Conservation (phyloP, 2,329 filamentous ascomycete genomes). For the Pochonia chlamydosporia region DNA sequence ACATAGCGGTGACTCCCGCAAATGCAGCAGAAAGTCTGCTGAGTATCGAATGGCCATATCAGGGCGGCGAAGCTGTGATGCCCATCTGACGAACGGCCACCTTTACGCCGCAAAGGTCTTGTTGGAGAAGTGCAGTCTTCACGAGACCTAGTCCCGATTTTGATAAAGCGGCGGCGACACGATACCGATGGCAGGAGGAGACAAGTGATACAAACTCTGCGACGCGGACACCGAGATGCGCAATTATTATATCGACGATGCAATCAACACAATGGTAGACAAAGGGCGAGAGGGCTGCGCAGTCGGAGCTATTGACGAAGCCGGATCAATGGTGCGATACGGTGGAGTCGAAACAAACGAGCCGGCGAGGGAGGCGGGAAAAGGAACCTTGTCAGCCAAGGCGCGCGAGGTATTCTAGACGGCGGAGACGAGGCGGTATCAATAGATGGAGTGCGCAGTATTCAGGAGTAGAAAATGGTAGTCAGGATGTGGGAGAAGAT, state of each 20-base stretch:
- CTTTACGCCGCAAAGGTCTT: slow-evolving; percentile 12
- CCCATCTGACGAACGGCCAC: slow-evolving; percentile 27
- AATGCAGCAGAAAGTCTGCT: slow-evolving; percentile 65
- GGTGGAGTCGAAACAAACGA: slow-evolving; percentile 2
- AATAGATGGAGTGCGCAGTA: background rate
- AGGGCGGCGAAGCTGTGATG: slow-evolving; percentile 25
- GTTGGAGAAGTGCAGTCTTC: background rate
- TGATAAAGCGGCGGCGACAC: background rate
- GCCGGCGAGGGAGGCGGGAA: slow-evolving; percentile 1
- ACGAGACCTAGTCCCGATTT: background rate
- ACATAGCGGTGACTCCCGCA: slow-evolving; percentile 79
- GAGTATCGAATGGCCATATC: slow-evolving; percentile 63
- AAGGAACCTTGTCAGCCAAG: background rate
- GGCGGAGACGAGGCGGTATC: background rate
- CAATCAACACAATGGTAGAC: background rate
- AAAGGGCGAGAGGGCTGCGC: background rate
- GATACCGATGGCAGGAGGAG: background rate
- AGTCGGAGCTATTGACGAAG: slow-evolving; percentile 2
- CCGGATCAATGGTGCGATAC: slow-evolving; percentile 4
- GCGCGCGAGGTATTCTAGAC: background rate
- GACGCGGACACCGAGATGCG: background rate
- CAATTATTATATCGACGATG: background rate
- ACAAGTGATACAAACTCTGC: background rate
- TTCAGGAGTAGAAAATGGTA: background rate
- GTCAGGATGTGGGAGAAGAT: background rate